Evolutionary conservation across 78 protist species (phyloP).

Genomic region (Guillardia theta): DNA sequence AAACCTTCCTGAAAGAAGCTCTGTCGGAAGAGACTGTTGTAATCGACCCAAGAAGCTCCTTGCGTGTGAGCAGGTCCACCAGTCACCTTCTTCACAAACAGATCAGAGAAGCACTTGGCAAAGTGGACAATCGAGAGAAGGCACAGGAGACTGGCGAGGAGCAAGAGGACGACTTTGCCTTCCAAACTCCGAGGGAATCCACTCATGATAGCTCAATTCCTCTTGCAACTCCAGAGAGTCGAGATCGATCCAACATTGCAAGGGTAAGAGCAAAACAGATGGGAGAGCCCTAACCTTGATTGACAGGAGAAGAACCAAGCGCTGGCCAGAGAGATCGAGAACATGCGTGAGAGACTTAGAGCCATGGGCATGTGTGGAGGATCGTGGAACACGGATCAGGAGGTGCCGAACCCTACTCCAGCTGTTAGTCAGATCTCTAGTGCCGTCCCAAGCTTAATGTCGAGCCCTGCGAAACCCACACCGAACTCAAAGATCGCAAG

Average conservation of each 20-base stretch:
- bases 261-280: too few relatives aligned
- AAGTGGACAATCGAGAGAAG: neutral
- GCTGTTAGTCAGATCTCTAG: too few relatives aligned
- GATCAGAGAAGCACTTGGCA: neutral
- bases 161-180: too few relatives aligned
- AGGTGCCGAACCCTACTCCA: neutral
- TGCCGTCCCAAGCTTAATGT: neutral
- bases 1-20: neutral
- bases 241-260: neutral
- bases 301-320: neutral
- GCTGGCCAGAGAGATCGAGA: neutral
- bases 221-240: neutral
- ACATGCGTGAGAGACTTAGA: neutral
- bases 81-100: neutral
- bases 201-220: too few relatives aligned
- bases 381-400: too few relatives aligned
- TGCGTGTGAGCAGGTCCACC: neutral
- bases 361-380: constrained; percentile 18
- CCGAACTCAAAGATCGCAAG: too few relatives aligned
- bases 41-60: neutral
- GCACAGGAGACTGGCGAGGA: neutral
- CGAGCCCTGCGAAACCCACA: neutral
- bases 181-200: too few relatives aligned
- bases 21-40: neutral
- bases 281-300: too few relatives aligned